These are phyloP conservation scores for Cucurbita maxima DNA, from an alignment of 306 rosid species.

Conservation along the genomic window DNA sequence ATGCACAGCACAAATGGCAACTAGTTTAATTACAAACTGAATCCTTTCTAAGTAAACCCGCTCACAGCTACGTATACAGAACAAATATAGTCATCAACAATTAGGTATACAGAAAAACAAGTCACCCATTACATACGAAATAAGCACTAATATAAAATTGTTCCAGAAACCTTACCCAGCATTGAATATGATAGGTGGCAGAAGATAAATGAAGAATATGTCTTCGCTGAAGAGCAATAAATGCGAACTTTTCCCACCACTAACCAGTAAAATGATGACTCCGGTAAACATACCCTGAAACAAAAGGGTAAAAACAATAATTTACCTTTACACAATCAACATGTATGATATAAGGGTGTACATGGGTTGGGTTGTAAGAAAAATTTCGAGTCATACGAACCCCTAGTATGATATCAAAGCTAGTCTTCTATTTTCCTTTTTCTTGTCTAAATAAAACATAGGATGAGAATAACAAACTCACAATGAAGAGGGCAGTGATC, in stretches of 20 bases:
- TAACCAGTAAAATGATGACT: constrained; percentile 51
- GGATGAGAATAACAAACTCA: constrained; percentile 24
- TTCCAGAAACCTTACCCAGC: constrained; percentile 56
- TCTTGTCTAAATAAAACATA: neutral
- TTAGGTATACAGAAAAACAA: neutral
- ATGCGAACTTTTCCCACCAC: constrained; percentile 80
- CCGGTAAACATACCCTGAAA: constrained; percentile 79
- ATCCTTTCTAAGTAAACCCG: neutral
- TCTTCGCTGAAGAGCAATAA: constrained; percentile 89
- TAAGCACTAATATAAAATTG: neutral
- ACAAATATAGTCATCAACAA: neutral
- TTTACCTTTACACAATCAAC: neutral
- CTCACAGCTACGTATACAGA: neutral
- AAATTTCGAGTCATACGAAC: too few species aligned
- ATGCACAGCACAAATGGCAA: neutral
- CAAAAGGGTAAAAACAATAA: constrained; percentile 10
- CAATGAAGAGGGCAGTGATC: constrained; percentile 80
- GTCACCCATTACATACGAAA: neutral
- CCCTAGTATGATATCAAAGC: neutral
- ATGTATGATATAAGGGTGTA: neutral
- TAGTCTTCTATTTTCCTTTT: neutral
- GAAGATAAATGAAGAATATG: constrained; percentile 83
- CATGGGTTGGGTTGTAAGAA: too few species aligned
- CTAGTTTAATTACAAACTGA: neutral
- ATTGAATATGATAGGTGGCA: constrained; percentile 92